These are phyloP conservation scores for Yamadazyma mexicana DNA, from an alignment of 1,139 yeast species.

Conservation along the genomic window DNA sequence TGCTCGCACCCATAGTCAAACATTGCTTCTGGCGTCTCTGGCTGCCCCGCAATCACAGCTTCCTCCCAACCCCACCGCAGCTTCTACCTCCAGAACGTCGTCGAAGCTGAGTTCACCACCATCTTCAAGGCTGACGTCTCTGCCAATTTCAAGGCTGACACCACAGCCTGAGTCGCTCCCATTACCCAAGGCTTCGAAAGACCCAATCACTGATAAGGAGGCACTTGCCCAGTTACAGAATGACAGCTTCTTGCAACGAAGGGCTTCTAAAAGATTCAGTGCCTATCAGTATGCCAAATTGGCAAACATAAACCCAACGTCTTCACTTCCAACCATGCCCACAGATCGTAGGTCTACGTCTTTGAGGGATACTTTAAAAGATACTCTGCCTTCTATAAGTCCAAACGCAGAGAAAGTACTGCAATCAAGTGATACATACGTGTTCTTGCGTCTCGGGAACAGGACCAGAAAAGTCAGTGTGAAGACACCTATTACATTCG, in stretches of 20 bases:
- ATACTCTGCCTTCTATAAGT: constrained; percentile 17
- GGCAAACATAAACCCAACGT: constrained; percentile 47
- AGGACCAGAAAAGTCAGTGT: constrained; percentile 62
- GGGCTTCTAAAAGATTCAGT: constrained; percentile 90
- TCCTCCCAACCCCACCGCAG: constrained; percentile 6
- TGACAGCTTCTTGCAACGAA: constrained; percentile 55
- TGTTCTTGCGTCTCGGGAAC: constrained; percentile 60
- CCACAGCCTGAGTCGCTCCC: constrained; percentile 1
- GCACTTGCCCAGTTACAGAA: constrained; percentile 19
- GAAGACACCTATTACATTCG: constrained; percentile 55
- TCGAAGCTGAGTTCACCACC: background rate
- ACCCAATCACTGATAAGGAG: constrained; percentile 7
- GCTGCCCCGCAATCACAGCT: constrained; percentile 4
- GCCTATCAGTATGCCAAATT: constrained; percentile 90
- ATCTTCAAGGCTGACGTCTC: background rate
- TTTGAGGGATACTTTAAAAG: constrained; percentile 11
- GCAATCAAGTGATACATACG: constrained; percentile 9
- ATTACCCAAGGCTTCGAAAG: constrained; percentile 1
- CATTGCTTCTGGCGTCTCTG: background rate
- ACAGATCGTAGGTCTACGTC: constrained; percentile 10
- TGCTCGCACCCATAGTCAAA: constrained; percentile 1
- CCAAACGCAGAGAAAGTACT: constrained; percentile 1
- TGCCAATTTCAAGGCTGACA: background rate
- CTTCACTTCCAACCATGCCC: constrained; percentile 17
- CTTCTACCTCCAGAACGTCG: background rate